Evolutionary conservation across 2,329 filamentous ascomycete species (phyloP).

Genomic region (Proliferodiscus dingleyae): DNA sequence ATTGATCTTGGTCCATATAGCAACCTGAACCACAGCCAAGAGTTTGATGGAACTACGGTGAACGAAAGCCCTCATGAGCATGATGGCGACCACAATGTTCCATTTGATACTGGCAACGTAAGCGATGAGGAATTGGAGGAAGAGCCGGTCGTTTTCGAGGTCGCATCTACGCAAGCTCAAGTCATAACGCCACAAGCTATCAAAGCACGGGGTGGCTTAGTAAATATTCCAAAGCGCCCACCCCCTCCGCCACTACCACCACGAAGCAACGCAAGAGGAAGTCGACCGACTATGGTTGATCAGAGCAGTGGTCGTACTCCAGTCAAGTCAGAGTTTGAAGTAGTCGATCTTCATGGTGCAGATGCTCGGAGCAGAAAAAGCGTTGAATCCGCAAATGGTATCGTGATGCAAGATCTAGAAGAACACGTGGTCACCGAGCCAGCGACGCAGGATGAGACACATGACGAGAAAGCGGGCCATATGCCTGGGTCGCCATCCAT

Average conservation of each 20-base stretch:
- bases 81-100: constrained; percentile 25
- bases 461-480: background rate
- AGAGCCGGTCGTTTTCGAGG: constrained; percentile 65
- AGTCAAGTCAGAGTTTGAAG: constrained; percentile 28
- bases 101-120: constrained; percentile 37
- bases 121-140: constrained; percentile 44
- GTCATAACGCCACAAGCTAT: constrained; percentile 47
- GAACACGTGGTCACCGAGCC: background rate
- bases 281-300: constrained; percentile 24
- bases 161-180: constrained; percentile 53
- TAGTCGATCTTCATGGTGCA: constrained; percentile 25
- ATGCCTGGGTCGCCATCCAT: background rate
- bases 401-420: constrained; percentile 8
- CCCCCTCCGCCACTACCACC: constrained; percentile 69
- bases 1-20: constrained; percentile 46
- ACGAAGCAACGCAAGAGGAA: constrained; percentile 58
- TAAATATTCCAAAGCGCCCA: constrained; percentile 77
- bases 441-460: background rate
- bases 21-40: constrained; percentile 24
- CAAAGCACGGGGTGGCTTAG: constrained; percentile 67
- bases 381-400: constrained; percentile 5
- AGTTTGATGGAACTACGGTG: constrained; percentile 29
- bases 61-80: constrained; percentile 31
- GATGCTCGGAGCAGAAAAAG: constrained; percentile 8
- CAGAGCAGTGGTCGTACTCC: constrained; percentile 24